phyloP scores from a whole-genome alignment of 257 asterid species.

The Coffea canephora region DNA sequence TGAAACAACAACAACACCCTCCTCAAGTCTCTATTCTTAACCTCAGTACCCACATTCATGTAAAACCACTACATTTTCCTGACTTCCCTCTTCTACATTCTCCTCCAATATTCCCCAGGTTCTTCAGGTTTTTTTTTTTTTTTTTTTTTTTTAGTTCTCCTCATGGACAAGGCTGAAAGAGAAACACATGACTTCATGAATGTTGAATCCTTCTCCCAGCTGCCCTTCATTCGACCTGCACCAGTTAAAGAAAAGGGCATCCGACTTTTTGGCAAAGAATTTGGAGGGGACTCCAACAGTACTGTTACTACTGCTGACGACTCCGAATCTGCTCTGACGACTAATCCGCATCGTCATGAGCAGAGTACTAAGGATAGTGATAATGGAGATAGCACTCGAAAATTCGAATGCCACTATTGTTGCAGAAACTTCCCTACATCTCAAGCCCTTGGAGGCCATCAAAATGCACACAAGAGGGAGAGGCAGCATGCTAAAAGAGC shows the following conservation, averaged over 20 bases:
- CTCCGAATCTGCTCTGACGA: slow-evolving; percentile 9
- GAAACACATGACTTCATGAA: slow-evolving; percentile 85
- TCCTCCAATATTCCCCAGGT: not conserved
- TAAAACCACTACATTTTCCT: not conserved
- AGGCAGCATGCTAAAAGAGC: slow-evolving; percentile 84
- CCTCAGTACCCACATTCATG: not conserved
- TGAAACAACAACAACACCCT: not conserved
- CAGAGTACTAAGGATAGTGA: slow-evolving; percentile 11
- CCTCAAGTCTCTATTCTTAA: slow-evolving; percentile 4
- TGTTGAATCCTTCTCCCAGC: slow-evolving; percentile 86
- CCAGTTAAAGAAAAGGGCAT: slow-evolving; percentile 45
- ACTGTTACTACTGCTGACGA: not conserved
- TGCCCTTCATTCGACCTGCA: slow-evolving; percentile 81
- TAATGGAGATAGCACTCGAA: slow-evolving; percentile 37
- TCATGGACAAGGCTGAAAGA: slow-evolving; percentile 57
- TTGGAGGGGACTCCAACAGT: slow-evolving; percentile 27
- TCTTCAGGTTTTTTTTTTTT: not conserved
- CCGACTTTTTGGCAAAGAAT: slow-evolving; percentile 81
- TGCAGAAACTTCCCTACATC: slow-evolving; percentile 89
- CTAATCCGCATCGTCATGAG: not conserved
- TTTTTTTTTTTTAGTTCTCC: not conserved
- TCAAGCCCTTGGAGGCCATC: slow-evolving; percentile 95
- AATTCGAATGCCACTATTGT: slow-evolving; percentile 87
- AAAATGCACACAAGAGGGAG: slow-evolving; percentile 90
- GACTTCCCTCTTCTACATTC: slow-evolving; percentile 12